Base-by-base conservation (phyloP, 805 yeast species). In the Wickerhamiella lipophila region DNA sequence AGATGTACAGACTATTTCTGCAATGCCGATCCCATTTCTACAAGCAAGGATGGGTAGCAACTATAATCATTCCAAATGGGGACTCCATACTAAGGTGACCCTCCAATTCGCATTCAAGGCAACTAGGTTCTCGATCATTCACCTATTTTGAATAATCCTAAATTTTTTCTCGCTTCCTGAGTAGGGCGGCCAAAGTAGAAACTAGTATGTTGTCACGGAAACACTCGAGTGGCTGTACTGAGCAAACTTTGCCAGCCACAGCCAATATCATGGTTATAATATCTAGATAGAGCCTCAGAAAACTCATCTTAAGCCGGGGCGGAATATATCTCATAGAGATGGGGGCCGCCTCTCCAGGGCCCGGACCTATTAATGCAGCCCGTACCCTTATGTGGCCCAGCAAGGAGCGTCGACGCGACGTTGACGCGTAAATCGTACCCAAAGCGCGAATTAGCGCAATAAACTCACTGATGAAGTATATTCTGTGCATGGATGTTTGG, bases 321-420 rank as follows among this genome's bases (percentile, higher is more conserved):
- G 26, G 26, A 8, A 23, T 6, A 23, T 23, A 23, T 5, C 26
- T 23, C 26, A 29, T 5, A 6, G 32, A 6, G 32, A 13, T 13
- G 6, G 11, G 9, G 13, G 19, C 19, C 38, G 4, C 19, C 18
- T 9, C 15, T 7, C 38, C 19, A 9, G 19, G 4, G 38, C 38
- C n/a, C 21, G 38, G n/a, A 32, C 38, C 11, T 23, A 8, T 19
- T 32, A 7, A 9, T 32, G 38, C 38, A 32, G 19, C 38, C 38
- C 38, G 19, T 32, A 15, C 38, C 38, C 38, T 16, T 11, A 32
- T 32, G 38, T 19, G 15, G 38, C 38, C 19, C 19, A 32, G 38
- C 38, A 32, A 32, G 38, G 38, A 32, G 38, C 19, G 38, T n/a
- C 19, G 38, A 32, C 38, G 38, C 38, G 38, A 32, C 38, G 5